These are phyloP conservation scores for Cyclotella sp. DNA, from an alignment of 108 stramenopile species.

Conservation along the genomic window DNA sequence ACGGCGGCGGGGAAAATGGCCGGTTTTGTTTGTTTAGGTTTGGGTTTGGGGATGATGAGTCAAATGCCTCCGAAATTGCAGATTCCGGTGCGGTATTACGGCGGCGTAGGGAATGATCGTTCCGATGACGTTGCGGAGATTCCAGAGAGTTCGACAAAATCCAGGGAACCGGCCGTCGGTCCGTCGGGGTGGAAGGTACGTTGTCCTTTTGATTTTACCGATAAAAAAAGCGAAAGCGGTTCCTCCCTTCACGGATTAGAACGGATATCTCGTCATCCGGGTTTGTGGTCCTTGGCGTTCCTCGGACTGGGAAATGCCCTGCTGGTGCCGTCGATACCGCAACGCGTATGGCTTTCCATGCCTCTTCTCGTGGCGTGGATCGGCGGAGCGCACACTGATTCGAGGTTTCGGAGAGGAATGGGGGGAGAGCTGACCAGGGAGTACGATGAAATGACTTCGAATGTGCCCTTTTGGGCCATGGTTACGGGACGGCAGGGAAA, in stretches of 20 bases:
- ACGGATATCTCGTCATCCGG: conserved; percentile 86
- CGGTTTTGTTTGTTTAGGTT: conserved; percentile 55
- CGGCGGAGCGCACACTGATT: conserved; percentile 87
- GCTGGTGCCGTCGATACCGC: conserved; percentile 63
- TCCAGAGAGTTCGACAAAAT: no score
- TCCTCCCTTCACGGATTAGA: conserved; percentile 61
- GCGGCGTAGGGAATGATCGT: conserved; percentile 3
- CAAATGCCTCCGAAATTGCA: conserved; percentile 85
- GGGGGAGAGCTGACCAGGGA: conserved; percentile 72
- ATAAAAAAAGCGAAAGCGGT: conserved; percentile 24
- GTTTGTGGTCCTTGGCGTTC: conserved; percentile 85
- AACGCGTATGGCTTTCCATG: conserved; percentile 73
- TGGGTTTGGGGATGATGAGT: conserved; percentile 76
- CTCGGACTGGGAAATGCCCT: conserved; percentile 69
- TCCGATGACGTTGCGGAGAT: no score
- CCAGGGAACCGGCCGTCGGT: no score
- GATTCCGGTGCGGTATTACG: conserved; percentile 68
- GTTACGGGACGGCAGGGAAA: conserved; percentile 68
- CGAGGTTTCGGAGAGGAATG: conserved; percentile 76
- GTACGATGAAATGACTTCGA: conserved; percentile 73
- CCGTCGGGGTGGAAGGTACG: conserved; percentile 85
- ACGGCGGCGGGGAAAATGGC: conserved; percentile 38
- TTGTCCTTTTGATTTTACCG: conserved; percentile 93
- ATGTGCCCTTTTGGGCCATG: conserved; percentile 87
- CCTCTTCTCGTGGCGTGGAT: conserved; percentile 80